Percentiles rank a stretch among this genome's conserved stretches.
phyloP scores from a whole-genome alignment of 495 filamentous ascomycete genomes.

The Thermothielavioides terrestris region DNA sequence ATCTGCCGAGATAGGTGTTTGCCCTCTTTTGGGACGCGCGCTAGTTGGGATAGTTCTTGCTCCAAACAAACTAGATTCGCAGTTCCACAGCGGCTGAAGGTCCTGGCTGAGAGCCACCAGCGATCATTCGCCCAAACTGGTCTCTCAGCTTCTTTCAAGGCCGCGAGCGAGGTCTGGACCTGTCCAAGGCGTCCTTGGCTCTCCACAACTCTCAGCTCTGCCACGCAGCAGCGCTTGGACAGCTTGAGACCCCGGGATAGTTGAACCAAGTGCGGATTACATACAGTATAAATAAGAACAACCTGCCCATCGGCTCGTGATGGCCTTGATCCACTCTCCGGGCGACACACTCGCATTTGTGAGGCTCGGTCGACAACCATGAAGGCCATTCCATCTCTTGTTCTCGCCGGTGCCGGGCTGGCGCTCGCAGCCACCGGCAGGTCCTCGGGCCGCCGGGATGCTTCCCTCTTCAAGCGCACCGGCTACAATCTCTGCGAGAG shows the following conservation, averaged over 20 bases:
- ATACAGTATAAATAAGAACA: not conserved
- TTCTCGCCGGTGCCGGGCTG: not conserved
- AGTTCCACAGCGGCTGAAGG: not conserved
- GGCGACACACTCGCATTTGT: not conserved
- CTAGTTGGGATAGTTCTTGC: not conserved
- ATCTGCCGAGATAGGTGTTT: not conserved
- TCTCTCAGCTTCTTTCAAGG: too few relatives aligned
- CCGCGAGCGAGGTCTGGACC: not conserved
- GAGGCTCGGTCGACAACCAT: not conserved
- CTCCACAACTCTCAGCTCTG: not conserved
- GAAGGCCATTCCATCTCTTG: not conserved
- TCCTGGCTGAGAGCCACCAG: not conserved
- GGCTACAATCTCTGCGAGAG: conserved; percentile 8
- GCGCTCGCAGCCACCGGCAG: not conserved
- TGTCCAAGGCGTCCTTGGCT: not conserved
- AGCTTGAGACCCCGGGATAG: not conserved
- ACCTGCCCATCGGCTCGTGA: not conserved
- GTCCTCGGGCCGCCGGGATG: too few relatives aligned
- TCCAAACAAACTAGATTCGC: not conserved
- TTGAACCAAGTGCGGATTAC: too few relatives aligned
- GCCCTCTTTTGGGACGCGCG: not conserved
- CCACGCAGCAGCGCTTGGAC: too few relatives aligned
- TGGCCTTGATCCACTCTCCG: not conserved
- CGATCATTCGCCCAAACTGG: not conserved
- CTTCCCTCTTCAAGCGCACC: not conserved